Conservation (phyloP, 1,139 yeast species). For the Sugiyamaella castrensis region DNA sequence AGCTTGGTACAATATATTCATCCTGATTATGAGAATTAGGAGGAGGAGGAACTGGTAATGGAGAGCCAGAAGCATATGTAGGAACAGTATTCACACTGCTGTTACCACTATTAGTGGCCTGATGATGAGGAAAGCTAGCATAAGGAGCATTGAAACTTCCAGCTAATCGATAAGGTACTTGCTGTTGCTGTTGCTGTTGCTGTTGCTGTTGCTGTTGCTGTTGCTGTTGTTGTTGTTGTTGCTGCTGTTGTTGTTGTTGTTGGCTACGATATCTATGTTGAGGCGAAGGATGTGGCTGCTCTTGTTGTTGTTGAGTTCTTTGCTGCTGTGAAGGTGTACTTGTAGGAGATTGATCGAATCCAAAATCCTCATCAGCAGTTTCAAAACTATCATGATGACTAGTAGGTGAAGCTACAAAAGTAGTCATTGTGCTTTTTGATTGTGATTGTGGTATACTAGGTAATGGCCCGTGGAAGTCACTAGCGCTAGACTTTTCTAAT, state of each 20-base stretch:
- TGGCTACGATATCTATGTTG: too few species aligned
- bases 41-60: slow-evolving; percentile 13
- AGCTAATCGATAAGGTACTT: slow-evolving; percentile 39
- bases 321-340: slow-evolving; percentile 8
- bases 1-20: slow-evolving; percentile 21
- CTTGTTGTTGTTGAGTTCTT: slow-evolving; percentile 5
- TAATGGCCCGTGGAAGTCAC: background rate
- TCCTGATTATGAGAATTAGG: slow-evolving; percentile 9
- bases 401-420: background rate
- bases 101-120: background rate
- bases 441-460: background rate
- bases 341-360: slow-evolving; percentile 3
- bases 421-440: background rate
- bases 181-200: slow-evolving; percentile 49
- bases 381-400: background rate
- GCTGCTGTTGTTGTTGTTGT: slow-evolving; percentile 41
- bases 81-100: slow-evolving; percentile 28
- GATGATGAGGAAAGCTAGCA: background rate
- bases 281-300: slow-evolving; percentile 1
- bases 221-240: slow-evolving; percentile 2
- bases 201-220: slow-evolving; percentile 44
- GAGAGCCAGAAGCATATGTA: slow-evolving; percentile 6
- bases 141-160: too few species aligned
- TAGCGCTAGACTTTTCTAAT: slow-evolving; percentile 1
- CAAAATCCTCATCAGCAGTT: slow-evolving; percentile 1